Conservation (phyloP, 2,329 filamentous ascomycete genomes). For the Cladophialophora immunda region DNA sequence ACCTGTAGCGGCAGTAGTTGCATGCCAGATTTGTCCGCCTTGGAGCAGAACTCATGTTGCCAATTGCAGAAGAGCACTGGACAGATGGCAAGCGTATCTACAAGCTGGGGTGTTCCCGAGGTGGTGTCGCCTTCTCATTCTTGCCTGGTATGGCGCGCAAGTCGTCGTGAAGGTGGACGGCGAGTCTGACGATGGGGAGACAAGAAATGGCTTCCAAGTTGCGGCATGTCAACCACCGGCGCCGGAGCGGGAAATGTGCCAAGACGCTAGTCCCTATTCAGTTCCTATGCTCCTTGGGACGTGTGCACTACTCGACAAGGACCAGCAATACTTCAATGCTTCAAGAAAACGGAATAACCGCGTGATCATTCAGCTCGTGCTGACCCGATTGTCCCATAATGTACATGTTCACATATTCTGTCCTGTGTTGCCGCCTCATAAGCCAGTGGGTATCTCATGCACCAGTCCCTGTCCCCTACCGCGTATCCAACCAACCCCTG, state of each 20-base stretch:
- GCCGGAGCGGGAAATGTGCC: background rate
- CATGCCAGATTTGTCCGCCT: conserved; percentile 5
- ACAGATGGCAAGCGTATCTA: background rate
- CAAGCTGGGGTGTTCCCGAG: background rate
- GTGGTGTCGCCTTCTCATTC: background rate
- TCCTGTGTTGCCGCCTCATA: background rate
- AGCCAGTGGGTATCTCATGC: conserved; percentile 4
- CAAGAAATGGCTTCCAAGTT: too few relatives aligned
- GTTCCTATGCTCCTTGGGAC: background rate
- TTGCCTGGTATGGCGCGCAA: background rate
- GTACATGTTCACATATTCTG: background rate
- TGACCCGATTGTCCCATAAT: background rate
- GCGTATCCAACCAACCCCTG: background rate
- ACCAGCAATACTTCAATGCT: background rate
- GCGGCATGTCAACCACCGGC: too few relatives aligned
- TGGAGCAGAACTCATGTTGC: background rate
- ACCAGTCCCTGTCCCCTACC: background rate
- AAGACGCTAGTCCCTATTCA: background rate
- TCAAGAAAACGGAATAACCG: background rate
- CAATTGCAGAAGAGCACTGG: background rate
- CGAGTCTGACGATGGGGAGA: background rate
- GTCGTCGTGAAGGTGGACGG: background rate
- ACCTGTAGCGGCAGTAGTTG: conserved; percentile 14
- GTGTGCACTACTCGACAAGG: too few relatives aligned
- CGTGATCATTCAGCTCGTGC: background rate